These are phyloP conservation scores for Cubamyces lactineus DNA, from an alignment of 768 basidiomycete species.

Conservation along the genomic window DNA sequence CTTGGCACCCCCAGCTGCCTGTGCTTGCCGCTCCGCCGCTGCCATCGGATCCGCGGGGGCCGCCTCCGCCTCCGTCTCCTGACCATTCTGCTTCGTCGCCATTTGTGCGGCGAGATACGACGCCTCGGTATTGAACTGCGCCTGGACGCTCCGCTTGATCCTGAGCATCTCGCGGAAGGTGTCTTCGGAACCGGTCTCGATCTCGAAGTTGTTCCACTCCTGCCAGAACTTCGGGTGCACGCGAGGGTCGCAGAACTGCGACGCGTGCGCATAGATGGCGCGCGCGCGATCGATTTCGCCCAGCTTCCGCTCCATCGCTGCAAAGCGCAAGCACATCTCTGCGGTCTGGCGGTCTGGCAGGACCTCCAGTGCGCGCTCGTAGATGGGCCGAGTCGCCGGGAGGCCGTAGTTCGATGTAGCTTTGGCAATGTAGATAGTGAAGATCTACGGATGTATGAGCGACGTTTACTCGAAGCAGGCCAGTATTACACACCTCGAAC, in stretches of 20 bases:
- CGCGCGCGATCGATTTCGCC: constrained; percentile 98
- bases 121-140: constrained; percentile 97
- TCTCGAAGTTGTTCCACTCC: constrained; percentile 97
- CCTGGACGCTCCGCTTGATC: constrained; percentile 97
- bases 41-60: constrained; percentile 81
- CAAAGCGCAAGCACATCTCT: constrained; percentile 97
- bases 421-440: constrained; percentile 95
- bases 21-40: constrained; percentile 65
- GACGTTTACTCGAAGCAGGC: neutral
- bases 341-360: constrained; percentile 94
- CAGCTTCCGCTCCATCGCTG: constrained; percentile 92
- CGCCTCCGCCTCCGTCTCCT: constrained; percentile 36
- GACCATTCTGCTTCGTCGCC: constrained; percentile 49
- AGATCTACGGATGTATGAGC: constrained; percentile 66
- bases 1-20: constrained; percentile 47
- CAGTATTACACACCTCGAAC: constrained; percentile 71
- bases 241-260: constrained; percentile 97
- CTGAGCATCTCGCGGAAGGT: constrained; percentile 95
- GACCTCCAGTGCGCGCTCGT: constrained; percentile 91
- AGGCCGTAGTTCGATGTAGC: constrained; percentile 95
- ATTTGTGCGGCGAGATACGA: constrained; percentile 93
- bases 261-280: constrained; percentile 95
- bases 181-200: constrained; percentile 98
- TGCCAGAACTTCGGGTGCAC: constrained; percentile 91
- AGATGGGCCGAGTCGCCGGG: constrained; percentile 94